Conservation (phyloP, 1,139 yeast genomes). For the Yamadazyma diddensiae region DNA sequence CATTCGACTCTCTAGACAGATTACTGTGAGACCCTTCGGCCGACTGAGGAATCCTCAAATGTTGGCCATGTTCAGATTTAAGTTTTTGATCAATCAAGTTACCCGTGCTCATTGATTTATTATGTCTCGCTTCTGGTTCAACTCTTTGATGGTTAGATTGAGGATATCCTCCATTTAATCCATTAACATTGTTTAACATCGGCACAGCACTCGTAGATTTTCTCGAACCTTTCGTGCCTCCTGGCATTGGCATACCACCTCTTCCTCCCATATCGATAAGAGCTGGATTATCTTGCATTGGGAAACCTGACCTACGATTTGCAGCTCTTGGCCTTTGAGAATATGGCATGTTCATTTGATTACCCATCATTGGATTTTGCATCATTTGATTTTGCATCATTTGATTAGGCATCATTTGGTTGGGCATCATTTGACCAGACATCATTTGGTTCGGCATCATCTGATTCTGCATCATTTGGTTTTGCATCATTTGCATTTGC, state of each 20-base stretch:
- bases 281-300: slow-evolving; percentile 29
- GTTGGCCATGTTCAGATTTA: slow-evolving; percentile 9
- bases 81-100: slow-evolving; percentile 9
- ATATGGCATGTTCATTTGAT: slow-evolving; percentile 7
- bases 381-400: slow-evolving; percentile 11
- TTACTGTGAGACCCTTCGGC: slow-evolving; percentile 24
- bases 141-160: slow-evolving; percentile 1
- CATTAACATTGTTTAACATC: slow-evolving; percentile 2
- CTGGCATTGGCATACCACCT: slow-evolving; percentile 49
- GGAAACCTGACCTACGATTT: slow-evolving; percentile 38
- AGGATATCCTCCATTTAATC: not conserved
- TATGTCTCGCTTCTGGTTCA: slow-evolving; percentile 7
- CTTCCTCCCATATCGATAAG: slow-evolving; percentile 48
- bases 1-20: slow-evolving; percentile 24
- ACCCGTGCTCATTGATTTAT: slow-evolving; percentile 12
- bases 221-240: slow-evolving; percentile 14
- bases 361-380: slow-evolving; percentile 11
- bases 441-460: slow-evolving; percentile 11
- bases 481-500: slow-evolving; percentile 13
- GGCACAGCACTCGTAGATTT: slow-evolving; percentile 16
- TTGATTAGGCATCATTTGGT: slow-evolving; percentile 9
- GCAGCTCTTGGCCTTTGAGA: slow-evolving; percentile 18
- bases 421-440: slow-evolving; percentile 9
- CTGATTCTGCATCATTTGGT: slow-evolving; percentile 7
- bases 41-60: slow-evolving; percentile 28